Conservation (phyloP, 441 rosid species). For the Gossypium schwendimanii region DNA sequence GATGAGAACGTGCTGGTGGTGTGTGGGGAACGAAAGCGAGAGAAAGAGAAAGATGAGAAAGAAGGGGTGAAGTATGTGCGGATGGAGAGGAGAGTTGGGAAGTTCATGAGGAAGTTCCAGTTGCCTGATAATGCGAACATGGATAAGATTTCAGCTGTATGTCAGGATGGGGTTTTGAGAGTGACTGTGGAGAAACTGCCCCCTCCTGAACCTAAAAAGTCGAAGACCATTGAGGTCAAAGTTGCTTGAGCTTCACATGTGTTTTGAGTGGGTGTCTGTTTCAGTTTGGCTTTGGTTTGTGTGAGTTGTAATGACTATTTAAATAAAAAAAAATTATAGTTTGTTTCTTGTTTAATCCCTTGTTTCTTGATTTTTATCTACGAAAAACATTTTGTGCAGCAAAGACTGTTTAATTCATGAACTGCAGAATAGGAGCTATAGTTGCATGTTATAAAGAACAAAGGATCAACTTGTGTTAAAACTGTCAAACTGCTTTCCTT, state of each 20-base stretch:
- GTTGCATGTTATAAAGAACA: too few relatives aligned
- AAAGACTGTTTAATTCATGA: too few relatives aligned
- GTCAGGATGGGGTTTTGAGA: conserved; percentile 67
- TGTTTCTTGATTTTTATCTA: neutral
- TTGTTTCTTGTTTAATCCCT: neutral
- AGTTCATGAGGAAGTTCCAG: conserved; percentile 73
- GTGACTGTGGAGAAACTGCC: conserved; percentile 76
- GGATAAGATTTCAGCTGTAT: conserved; percentile 57
- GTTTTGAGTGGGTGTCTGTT: neutral
- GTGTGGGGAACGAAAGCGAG: conserved; percentile 31
- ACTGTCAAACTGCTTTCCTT: too few relatives aligned
- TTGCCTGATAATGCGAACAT: conserved; percentile 69
- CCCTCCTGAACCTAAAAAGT: conserved; percentile 77
- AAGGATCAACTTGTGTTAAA: too few relatives aligned
- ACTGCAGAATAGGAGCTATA: too few relatives aligned
- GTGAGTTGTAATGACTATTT: neutral
- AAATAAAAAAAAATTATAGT: too few relatives aligned
- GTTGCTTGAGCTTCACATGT: conserved; percentile 33
- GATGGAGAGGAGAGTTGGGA: conserved; percentile 81
- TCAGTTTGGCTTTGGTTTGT: neutral
- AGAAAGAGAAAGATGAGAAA: conserved; percentile 32
- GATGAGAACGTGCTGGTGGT: conserved; percentile 34
- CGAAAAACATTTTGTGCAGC: neutral
- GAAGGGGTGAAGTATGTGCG: conserved; percentile 53
- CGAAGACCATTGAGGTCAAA: conserved; percentile 67